Conservation (phyloP, 192 early-diverging fungal species). For the Pecoramyces ruminantium region DNA sequence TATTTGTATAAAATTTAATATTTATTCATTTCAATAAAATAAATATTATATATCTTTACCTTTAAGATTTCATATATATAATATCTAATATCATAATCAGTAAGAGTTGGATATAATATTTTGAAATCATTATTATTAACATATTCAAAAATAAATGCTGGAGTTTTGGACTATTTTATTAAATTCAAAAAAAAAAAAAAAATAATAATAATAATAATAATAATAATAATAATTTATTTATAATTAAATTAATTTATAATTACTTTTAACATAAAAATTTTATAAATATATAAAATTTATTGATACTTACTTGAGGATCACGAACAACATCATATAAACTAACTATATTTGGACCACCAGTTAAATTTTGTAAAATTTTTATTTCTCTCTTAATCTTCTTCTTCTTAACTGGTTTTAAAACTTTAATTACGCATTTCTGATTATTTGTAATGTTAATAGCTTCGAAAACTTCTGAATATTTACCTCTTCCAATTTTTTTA, state of each 20-base stretch:
- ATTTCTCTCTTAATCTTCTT: conserved; percentile 99
- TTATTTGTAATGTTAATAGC: conserved; percentile 80
- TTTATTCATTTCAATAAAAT: too few relatives aligned
- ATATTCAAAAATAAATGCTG: conserved; percentile 89
- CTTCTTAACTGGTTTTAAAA: conserved; percentile 98
- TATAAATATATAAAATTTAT: neutral
- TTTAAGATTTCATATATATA: conserved; percentile 95
- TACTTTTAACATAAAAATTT: neutral
- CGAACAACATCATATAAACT: conserved; percentile 83
- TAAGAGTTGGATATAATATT: conserved; percentile 81
- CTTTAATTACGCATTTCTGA: conserved; percentile 93
- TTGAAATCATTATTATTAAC: conserved; percentile 98
- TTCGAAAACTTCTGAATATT: conserved; percentile 99
- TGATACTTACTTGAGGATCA: conserved; percentile 57
- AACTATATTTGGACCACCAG: conserved; percentile 86
- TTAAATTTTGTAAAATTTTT: conserved; percentile 94
- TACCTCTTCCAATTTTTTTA: conserved; percentile 93
- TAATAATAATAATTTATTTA: conserved; percentile 2
- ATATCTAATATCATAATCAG: conserved; percentile 86
- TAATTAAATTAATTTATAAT: neutral
- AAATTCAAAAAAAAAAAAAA: neutral
- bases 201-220: neutral
- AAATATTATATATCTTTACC: too few relatives aligned
- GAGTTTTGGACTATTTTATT: conserved; percentile 63
- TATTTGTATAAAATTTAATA: too few relatives aligned